phyloP scores from a whole-genome alignment of 495 filamentous ascomycete genomes.

The Xylaria sp. region DNA sequence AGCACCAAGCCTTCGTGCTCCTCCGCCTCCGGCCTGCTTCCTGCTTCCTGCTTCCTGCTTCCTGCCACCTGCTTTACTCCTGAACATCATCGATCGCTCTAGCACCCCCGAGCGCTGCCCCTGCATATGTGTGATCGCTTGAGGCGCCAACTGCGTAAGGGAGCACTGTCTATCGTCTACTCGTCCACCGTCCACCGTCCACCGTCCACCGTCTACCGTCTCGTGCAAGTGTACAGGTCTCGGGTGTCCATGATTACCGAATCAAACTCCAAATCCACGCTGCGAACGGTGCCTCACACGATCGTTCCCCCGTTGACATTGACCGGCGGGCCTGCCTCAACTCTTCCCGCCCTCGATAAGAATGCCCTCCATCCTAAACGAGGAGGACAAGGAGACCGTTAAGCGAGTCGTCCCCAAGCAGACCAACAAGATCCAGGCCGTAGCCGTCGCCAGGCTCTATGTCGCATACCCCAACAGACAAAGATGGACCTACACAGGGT shows the following conservation, averaged over 20 bases:
- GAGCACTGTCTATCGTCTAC: background rate
- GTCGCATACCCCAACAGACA: constrained; percentile 85
- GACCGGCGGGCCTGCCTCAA: constrained; percentile 29
- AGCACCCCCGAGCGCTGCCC: background rate
- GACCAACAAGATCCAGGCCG: constrained; percentile 93
- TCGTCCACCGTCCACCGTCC: background rate
- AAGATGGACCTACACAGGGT: constrained; percentile 92
- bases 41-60: background rate
- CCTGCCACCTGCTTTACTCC: background rate
- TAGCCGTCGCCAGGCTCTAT: constrained; percentile 92
- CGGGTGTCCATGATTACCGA: constrained; percentile 9
- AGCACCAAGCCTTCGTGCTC: constrained; percentile 8
- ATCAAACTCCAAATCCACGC: constrained; percentile 22
- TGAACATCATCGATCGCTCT: constrained; percentile 15
- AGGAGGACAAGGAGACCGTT: constrained; percentile 92
- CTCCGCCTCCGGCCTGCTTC: background rate
- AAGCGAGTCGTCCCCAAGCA: constrained; percentile 89
- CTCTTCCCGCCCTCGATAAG: constrained; percentile 33
- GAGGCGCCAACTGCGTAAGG: background rate
- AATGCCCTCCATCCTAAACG: constrained; percentile 89
- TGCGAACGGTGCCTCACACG: constrained; percentile 25
- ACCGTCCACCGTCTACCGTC: background rate
- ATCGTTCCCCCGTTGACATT: constrained; percentile 20
- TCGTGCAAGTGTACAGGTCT: constrained; percentile 1
- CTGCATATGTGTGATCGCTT: constrained; percentile 5